Evolutionary conservation across 202 grass and related monocot species (phyloP).

Genomic region (Zoysia matrella): DNA sequence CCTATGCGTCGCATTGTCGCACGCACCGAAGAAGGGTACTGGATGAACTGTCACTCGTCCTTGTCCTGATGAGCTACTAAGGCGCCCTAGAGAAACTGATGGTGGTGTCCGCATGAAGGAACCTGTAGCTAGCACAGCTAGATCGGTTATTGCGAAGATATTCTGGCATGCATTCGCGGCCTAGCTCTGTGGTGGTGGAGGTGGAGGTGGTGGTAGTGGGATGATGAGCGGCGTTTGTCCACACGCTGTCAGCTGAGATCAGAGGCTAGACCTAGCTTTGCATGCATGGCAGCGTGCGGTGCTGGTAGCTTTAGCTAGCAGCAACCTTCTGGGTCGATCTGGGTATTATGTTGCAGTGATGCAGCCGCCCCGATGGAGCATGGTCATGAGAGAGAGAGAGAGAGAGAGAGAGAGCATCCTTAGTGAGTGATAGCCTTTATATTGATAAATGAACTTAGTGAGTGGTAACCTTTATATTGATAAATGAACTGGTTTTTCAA

Average conservation of each 20-base stretch:
- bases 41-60: too few species aligned
- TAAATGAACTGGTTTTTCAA: too few species aligned
- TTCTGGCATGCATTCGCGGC: neutral
- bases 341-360: conserved; percentile 37
- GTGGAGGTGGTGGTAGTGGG: neutral
- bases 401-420: too few species aligned
- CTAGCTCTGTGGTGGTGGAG: too few species aligned
- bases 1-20: neutral
- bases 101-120: too few species aligned
- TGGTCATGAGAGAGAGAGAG: neutral
- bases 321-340: conserved; percentile 17
- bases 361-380: conserved; percentile 8
- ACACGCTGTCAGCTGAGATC: conserved; percentile 18
- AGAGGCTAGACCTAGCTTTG: neutral
- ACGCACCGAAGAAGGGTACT: too few species aligned
- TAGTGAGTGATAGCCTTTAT: too few species aligned
- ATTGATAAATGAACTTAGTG: too few species aligned
- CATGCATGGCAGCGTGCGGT: neutral
- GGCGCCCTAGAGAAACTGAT: too few species aligned
- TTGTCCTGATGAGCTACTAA: too few species aligned
- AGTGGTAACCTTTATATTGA: too few species aligned
- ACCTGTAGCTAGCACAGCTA: too few species aligned
- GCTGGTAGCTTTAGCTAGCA: neutral
- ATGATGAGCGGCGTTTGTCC: conserved; percentile 25
- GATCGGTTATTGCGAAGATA: neutral